phyloP scores from a whole-genome alignment of 768 basidiomycete genomes.

The Ephemerocybe angulata region DNA sequence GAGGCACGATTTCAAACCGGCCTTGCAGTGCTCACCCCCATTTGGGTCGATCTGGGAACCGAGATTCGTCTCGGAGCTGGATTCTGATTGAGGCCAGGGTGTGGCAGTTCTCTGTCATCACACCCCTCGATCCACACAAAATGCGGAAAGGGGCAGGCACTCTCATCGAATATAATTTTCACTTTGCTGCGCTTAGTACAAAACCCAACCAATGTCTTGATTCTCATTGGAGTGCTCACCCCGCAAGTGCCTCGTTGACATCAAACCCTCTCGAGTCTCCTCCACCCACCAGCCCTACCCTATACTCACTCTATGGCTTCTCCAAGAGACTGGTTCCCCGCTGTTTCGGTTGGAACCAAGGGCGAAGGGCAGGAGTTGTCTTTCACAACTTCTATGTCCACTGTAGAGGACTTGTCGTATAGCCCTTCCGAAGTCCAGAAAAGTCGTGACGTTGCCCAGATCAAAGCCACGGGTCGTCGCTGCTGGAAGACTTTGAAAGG shows the following conservation, averaged over 20 bases:
- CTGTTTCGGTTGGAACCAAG: conserved; percentile 29
- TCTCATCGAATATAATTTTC: neutral
- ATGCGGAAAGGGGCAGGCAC: neutral
- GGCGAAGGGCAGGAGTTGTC: conserved; percentile 18
- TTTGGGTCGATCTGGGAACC: neutral
- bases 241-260: neutral
- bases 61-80: neutral
- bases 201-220: neutral
- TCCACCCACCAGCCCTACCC: too few species aligned
- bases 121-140: neutral
- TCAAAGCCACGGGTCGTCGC: conserved; percentile 60
- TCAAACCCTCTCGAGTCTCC: neutral
- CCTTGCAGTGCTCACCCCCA: too few species aligned
- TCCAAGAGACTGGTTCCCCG: conserved; percentile 27
- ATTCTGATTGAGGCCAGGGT: neutral
- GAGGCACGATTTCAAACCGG: too few species aligned
- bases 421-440: conserved; percentile 36
- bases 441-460: conserved; percentile 51
- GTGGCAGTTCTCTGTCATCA: neutral
- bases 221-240: neutral
- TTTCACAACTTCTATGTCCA: conserved; percentile 31
- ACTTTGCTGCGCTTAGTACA: neutral
- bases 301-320: neutral
- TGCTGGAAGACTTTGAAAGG: conserved; percentile 76
- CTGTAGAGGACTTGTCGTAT: conserved; percentile 41